These are phyloP conservation scores for Debaryomyces hansenii DNA, from an alignment of 805 yeast species.

Conservation along the genomic window DNA sequence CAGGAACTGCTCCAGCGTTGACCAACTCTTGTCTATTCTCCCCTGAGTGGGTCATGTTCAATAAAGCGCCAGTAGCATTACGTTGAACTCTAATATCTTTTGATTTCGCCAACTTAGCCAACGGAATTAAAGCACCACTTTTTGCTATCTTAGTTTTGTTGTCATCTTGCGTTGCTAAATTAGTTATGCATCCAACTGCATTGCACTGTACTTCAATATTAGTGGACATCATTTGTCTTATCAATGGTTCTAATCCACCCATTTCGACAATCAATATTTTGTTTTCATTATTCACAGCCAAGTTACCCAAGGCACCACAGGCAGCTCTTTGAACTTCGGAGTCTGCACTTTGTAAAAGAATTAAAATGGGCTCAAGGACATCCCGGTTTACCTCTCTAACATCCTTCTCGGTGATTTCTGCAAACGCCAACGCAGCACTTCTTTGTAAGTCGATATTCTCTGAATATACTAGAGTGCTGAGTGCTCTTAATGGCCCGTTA, in stretches of 20 bases:
- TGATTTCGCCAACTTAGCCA: slow-evolving; percentile 91
- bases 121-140: slow-evolving; percentile 91
- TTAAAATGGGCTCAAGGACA: slow-evolving; percentile 90
- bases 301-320: slow-evolving; percentile 96
- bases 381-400: slow-evolving; percentile 87
- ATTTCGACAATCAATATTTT: slow-evolving; percentile 91
- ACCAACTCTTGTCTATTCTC: slow-evolving; percentile 96
- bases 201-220: slow-evolving; percentile 98
- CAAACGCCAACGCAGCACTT: slow-evolving; percentile 97
- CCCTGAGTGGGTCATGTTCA: slow-evolving; percentile 97
- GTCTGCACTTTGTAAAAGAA: slow-evolving; percentile 81
- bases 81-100: slow-evolving; percentile 95
- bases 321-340: slow-evolving; percentile 98
- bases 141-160: slow-evolving; percentile 95
- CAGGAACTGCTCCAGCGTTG: slow-evolving; percentile 98
- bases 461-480: slow-evolving; percentile 89
- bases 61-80: slow-evolving; percentile 96
- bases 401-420: slow-evolving; percentile 96
- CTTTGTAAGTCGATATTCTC: slow-evolving; percentile 94
- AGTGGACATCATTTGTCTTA: slow-evolving; percentile 95
- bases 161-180: slow-evolving; percentile 96
- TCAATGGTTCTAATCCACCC: slow-evolving; percentile 97
- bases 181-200: slow-evolving; percentile 98
- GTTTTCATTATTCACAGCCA: slow-evolving; percentile 95
- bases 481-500: slow-evolving; percentile 82